Conservation (phyloP, 169 alveolate species). For the Cryptosporidium felis region DNA sequence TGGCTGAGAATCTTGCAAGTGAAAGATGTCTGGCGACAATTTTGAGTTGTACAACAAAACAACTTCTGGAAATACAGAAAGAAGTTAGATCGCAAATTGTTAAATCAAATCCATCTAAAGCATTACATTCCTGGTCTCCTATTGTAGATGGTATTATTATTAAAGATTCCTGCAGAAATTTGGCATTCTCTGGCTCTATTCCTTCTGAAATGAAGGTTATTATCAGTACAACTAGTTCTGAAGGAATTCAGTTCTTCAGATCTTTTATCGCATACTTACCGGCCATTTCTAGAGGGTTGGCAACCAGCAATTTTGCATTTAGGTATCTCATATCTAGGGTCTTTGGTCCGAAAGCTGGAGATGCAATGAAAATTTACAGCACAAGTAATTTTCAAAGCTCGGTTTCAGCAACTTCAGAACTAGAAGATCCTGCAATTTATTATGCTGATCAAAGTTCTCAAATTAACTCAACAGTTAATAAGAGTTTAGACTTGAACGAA, state of each 20-base stretch:
- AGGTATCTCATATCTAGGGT: constrained; percentile 50
- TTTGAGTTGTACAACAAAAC: constrained; percentile 60
- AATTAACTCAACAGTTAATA: too few species aligned
- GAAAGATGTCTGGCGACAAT: constrained; percentile 53
- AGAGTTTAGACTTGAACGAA: too few species aligned
- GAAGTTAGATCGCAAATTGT: constrained; percentile 57
- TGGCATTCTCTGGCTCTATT: constrained; percentile 36
- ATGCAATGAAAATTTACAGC: constrained; percentile 57
- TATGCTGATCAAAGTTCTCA: too few species aligned
- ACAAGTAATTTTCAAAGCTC: not conserved
- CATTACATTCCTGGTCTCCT: constrained; percentile 69
- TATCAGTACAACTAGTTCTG: constrained; percentile 56
- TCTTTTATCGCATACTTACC: constrained; percentile 52
- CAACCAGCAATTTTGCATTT: constrained; percentile 44
- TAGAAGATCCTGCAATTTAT: too few species aligned
- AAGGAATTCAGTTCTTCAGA: constrained; percentile 67
- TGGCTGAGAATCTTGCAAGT: constrained; percentile 46
- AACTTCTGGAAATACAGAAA: constrained; percentile 34
- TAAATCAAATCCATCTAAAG: constrained; percentile 31
- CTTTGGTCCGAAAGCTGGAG: constrained; percentile 67
- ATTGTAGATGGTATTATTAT: constrained; percentile 45
- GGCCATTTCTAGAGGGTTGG: constrained; percentile 45
- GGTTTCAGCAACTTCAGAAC: not conserved
- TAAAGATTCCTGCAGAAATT: constrained; percentile 40
- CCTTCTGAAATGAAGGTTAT: constrained; percentile 32